Base-by-base conservation (phyloP, 805 yeast genomes). In the Cyberlindnera americana region DNA sequence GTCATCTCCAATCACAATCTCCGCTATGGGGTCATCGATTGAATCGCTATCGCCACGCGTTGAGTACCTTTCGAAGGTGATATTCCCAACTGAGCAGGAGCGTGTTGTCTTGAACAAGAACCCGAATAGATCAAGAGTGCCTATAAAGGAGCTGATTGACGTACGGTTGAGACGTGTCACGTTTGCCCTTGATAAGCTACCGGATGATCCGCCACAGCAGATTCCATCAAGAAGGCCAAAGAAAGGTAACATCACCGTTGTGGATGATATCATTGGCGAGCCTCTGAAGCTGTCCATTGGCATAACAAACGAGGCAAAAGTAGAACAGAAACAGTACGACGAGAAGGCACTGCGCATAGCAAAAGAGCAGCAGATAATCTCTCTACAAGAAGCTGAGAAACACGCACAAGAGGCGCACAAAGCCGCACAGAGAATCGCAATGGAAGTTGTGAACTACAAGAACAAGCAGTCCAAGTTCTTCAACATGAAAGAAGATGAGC, bases 151-250 rank as follows among this genome's bases (percentile, higher is more conserved):
- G 18, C 46, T 58, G 5, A 39, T 47, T n/a, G 55, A 56, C 6
- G 48, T 67, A 1, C 57, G 56, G 16, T 64, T 85, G 57, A 72
- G 75, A 47, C 67, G 90, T 45, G 95, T 88, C 5, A 73, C 78
- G 0, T 90, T 90, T 61, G 88, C 93, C 0, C 70, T 87, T 5
- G 84, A 84, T 36, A 77, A 81, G 37, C 74, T 88, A 45, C 71
- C 70, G 0, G 70, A 69, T 46, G 96, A 90, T 60, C 97, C 97
- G 2, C 95, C 96, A 1, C 97, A 90, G 56, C 96, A 89, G 57
- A 84, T 90, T 45, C 97, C 97, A 2, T 83, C 95, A 2, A 67
- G 95, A 54, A 73, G 72, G 44, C 96, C 97, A 6, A 70, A 81
- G 48, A 72, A 73, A 50, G 96, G 97, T 7, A 83, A 87, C 54